Base-by-base conservation (phyloP, 495 filamentous ascomycete genomes). In the Amniculicola lignicola region DNA sequence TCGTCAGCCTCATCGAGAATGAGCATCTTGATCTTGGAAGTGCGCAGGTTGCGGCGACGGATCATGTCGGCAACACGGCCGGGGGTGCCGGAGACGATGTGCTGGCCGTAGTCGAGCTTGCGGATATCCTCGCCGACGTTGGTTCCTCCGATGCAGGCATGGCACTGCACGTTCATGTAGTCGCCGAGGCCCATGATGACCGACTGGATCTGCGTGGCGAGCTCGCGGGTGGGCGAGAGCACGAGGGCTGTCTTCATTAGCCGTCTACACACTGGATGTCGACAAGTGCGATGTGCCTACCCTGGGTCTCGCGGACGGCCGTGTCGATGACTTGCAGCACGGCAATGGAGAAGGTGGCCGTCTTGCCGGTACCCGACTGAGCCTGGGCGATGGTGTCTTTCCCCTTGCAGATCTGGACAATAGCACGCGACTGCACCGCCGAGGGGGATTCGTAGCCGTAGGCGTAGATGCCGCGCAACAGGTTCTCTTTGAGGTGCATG, bases 41-140 rank as follows among this genome's bases (percentile, higher is more conserved):
- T 97, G 75, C 87, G 87, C 62, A 98, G 80, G 70, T 91, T 85
- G 70, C 91, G 90, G 54, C 93, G 88, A 73, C 92, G 89, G 76
- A 98, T 98, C 93, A 98, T 97, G 73, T 98, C 93, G 11, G 92
- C 85, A 62, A 98, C 94, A 82, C 93, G 93, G 51, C 93, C 93
- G 56, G 93, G 93, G 28, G 93, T 98, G 65, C 93, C 93, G 50
- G 92, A 90, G 67, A 98, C 91, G 63, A 97, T 86, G 76, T 97
- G 93, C 62, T 90, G 91, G 59, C 93, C 93, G 47, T 96, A 33
- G 29, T 33, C 29, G 29, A 33, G 29, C 29, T 33, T 33, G 29
- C 29, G 29, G 29, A 97, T 96, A 69, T 97, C 93, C 68, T 98
- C 94, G 72, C 93, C 86, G 62, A 98, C 90, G 72, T 88, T 94